Evolutionary conservation across 2,329 filamentous ascomycete species (phyloP).

Genomic region (Aquanectria penicillioides): DNA sequence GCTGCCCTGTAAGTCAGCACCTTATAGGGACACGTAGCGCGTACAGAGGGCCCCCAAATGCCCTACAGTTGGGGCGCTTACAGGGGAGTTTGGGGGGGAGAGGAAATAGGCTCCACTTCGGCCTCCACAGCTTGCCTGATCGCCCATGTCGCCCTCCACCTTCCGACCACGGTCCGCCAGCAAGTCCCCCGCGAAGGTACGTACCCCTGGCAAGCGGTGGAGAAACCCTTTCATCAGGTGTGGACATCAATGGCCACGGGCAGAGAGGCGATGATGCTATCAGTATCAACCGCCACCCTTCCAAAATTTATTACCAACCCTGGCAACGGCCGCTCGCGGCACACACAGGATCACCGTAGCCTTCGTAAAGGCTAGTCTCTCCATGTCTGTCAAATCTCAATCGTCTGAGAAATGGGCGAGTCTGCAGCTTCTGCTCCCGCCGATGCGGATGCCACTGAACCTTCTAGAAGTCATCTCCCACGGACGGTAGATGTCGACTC

Average conservation of each 20-base stretch:
- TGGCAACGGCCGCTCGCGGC: slow-evolving; percentile 6
- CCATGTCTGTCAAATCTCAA: slow-evolving; percentile 37
- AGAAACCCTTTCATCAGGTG: background rate
- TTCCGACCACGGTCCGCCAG: background rate
- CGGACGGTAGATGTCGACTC: slow-evolving; percentile 62
- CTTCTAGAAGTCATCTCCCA: slow-evolving; percentile 41
- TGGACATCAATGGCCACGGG: background rate
- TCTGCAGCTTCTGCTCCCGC: slow-evolving; percentile 43
- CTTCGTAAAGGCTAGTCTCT: slow-evolving; percentile 14
- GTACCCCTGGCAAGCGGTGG: slow-evolving; percentile 20
- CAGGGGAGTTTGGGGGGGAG: too few species aligned
- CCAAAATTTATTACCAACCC: background rate
- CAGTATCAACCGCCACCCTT: slow-evolving; percentile 6
- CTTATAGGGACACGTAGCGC: background rate
- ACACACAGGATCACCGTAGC: slow-evolving; percentile 7
- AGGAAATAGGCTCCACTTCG: too few species aligned
- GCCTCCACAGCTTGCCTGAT: too few species aligned
- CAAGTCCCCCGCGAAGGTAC: slow-evolving; percentile 1
- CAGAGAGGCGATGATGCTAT: slow-evolving; percentile 7
- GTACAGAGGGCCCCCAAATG: background rate
- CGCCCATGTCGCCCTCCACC: background rate
- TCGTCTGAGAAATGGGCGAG: slow-evolving; percentile 44
- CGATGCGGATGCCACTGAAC: slow-evolving; percentile 43
- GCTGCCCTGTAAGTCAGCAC: background rate
- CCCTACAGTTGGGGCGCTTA: too few species aligned